A percentile compares a stretch with the other conserved stretches of the same genome.
Conservation (phyloP, 2,329 filamentous ascomycete genomes). For the Acrocalymma vagum region DNA sequence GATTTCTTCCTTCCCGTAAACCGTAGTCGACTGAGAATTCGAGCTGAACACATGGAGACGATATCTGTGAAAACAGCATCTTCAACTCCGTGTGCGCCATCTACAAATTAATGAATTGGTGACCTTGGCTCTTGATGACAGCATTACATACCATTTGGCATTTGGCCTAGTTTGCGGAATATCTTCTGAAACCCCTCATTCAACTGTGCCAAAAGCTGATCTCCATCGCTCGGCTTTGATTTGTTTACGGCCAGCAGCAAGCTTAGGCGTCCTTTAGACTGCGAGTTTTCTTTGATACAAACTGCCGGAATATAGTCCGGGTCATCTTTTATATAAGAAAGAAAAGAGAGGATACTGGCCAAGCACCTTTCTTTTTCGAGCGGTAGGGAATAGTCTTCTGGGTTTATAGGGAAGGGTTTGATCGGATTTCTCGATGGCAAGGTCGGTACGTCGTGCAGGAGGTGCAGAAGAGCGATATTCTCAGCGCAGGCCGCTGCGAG, state of each 20-base stretch:
- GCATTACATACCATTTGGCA: conserved; percentile 6
- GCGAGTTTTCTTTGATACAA: conserved; percentile 9
- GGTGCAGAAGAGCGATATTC: conserved; percentile 8
- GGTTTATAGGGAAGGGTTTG: neutral
- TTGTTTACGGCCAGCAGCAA: conserved; percentile 14
- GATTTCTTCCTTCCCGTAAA: conserved; percentile 5
- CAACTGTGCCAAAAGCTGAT: conserved; percentile 2
- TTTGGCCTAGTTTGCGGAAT: conserved; percentile 1
- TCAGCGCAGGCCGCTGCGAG: conserved; percentile 9
- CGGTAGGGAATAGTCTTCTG: conserved; percentile 5
- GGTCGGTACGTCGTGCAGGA: conserved; percentile 7
- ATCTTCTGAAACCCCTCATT: conserved; percentile 5
- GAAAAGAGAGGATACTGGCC: conserved; percentile 10
- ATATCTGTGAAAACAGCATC: conserved; percentile 15
- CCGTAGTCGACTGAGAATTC: conserved; percentile 18
- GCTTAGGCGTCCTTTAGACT: conserved; percentile 3
- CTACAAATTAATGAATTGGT: no score
- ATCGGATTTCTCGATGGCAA: conserved; percentile 5
- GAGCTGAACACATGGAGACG: conserved; percentile 17
- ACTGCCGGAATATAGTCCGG: conserved; percentile 14
- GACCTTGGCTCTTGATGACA: conserved; percentile 1
- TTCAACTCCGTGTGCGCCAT: conserved; percentile 4
- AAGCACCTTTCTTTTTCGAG: conserved; percentile 5
- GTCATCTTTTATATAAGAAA: conserved; percentile 9
- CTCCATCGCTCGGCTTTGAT: neutral